Evolutionary conservation across 176 grass and related monocot genomes (phyloP).

Genomic region (Bonia amplexicaulis): DNA sequence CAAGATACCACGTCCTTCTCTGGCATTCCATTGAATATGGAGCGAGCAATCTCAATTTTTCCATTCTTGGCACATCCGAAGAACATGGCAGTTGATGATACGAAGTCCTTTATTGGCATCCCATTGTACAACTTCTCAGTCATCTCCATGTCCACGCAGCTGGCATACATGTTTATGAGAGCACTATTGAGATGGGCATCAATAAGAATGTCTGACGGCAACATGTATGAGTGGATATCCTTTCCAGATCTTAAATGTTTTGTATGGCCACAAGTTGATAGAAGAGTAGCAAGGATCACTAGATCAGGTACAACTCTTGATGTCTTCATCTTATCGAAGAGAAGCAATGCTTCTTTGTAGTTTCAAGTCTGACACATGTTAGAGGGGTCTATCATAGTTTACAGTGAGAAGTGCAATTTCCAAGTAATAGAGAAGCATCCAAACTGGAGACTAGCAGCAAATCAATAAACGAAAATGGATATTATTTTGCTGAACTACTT

Average conservation of each 20-base stretch:
- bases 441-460: not conserved
- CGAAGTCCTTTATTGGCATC: constrained; percentile 43
- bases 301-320: constrained; percentile 64
- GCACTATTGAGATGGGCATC: constrained; percentile 51
- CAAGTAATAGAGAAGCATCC: not conserved
- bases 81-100: constrained; percentile 70
- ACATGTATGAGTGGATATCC: constrained; percentile 62
- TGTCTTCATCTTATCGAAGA: constrained; percentile 75
- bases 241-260: constrained; percentile 45
- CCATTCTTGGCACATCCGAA: constrained; percentile 72
- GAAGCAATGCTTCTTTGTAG: constrained; percentile 58
- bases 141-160: constrained; percentile 51
- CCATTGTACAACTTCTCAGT: constrained; percentile 56
- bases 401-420: not conserved
- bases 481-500: not conserved
- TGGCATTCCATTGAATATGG: constrained; percentile 72
- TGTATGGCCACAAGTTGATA: constrained; percentile 58
- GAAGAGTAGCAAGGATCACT: constrained; percentile 58
- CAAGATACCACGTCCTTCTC: constrained; percentile 76
- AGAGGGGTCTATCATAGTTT: constrained; percentile 21
- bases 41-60: constrained; percentile 50
- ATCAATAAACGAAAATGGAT: not conserved
- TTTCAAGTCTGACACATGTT: constrained; percentile 46
- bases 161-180: constrained; percentile 73
- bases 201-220: constrained; percentile 42